phyloP scores from a whole-genome alignment of 2,329 filamentous ascomycete genomes.

The Hypoxylon sp. region DNA sequence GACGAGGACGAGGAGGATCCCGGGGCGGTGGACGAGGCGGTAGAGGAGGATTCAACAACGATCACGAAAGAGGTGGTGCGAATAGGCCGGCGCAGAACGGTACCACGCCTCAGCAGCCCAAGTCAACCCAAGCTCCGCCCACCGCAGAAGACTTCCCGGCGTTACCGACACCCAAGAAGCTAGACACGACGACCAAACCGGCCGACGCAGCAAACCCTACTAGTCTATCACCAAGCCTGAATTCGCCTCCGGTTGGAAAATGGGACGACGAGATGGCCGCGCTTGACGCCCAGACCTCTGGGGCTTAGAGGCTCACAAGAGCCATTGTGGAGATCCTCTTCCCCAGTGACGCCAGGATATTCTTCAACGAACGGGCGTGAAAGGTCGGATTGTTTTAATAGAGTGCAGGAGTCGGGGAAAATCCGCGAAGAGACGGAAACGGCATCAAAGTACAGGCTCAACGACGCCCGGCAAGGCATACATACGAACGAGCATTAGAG shows the following conservation, averaged over 20 bases:
- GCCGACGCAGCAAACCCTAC: slow-evolving; percentile 37
- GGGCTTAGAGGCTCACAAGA: neutral
- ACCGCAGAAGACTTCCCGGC: slow-evolving; percentile 60
- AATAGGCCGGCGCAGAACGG: slow-evolving; percentile 36
- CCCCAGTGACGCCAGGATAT: neutral
- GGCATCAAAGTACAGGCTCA: slow-evolving; percentile 13
- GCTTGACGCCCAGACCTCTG: slow-evolving; percentile 57
- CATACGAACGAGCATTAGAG: slow-evolving; percentile 30
- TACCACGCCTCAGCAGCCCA: slow-evolving; percentile 41
- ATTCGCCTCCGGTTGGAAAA: slow-evolving; percentile 60
- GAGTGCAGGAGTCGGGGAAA: slow-evolving; percentile 20
- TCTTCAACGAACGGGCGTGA: neutral
- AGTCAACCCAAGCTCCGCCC: slow-evolving; percentile 53
- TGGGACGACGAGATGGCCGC: slow-evolving; percentile 74
- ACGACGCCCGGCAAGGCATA: slow-evolving; percentile 14
- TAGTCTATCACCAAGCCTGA: slow-evolving; percentile 52
- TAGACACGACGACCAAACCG: slow-evolving; percentile 48
- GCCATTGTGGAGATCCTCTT: neutral
- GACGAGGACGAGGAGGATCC: slow-evolving; percentile 52
- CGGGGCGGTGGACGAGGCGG: slow-evolving; percentile 49
- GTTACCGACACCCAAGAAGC: slow-evolving; percentile 54
- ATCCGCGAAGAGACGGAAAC: slow-evolving; percentile 8
- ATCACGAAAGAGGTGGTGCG: slow-evolving; percentile 41
- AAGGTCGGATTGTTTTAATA: slow-evolving; percentile 23
- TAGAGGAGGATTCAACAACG: slow-evolving; percentile 50